These are phyloP conservation scores for Pseudogymnoascus sp. DNA, from an alignment of 2,329 filamentous ascomycete species.

Conservation along the genomic window DNA sequence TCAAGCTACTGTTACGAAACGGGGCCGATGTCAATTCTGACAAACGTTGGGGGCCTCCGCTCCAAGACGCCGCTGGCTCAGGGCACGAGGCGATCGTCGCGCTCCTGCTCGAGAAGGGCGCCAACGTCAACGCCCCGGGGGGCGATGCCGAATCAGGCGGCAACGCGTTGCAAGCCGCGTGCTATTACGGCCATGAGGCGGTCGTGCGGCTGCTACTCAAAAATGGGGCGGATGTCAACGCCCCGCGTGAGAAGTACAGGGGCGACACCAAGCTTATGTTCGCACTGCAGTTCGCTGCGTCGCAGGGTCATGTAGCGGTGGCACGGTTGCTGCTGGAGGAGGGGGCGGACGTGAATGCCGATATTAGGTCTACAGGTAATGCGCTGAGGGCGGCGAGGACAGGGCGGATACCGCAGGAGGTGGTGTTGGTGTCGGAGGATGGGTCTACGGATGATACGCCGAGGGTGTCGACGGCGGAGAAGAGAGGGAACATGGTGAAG, in stretches of 20 bases:
- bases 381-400: neutral
- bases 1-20: neutral
- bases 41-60: neutral
- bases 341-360: neutral
- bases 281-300: neutral
- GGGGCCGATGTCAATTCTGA: neutral
- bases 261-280: too few species aligned
- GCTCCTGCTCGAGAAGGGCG: neutral
- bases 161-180: neutral
- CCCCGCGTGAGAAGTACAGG: too few species aligned
- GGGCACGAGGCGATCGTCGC: neutral
- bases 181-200: neutral
- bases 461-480: too few species aligned
- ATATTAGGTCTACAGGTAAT: neutral
- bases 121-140: neutral
- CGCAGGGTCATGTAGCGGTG: neutral
- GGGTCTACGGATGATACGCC: too few species aligned
- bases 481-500: neutral
- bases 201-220: neutral
- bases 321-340: neutral
- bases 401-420: too few species aligned
- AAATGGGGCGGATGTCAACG: neutral
- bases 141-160: rapidly evolving
- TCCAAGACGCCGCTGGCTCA: neutral
- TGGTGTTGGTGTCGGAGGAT: too few species aligned